Conservation (phyloP, 2,329 filamentous ascomycete species). For the Penicillium janthinellum region DNA sequence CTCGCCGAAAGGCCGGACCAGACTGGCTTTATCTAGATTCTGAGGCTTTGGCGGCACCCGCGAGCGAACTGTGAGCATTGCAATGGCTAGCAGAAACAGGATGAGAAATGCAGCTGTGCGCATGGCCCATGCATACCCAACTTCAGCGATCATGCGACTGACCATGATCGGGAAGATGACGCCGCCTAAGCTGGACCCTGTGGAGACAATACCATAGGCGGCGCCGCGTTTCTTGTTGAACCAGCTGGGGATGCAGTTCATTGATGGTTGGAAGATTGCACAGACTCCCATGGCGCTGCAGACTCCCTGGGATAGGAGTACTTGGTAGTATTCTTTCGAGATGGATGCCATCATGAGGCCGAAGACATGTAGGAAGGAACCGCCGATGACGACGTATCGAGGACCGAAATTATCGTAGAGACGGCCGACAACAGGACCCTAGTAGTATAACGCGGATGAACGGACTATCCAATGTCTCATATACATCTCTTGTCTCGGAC, state of each 20-base stretch:
- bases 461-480: background rate
- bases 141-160: conserved; percentile 52
- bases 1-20: conserved; percentile 29
- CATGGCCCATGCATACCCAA: conserved; percentile 61
- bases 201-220: background rate
- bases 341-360: conserved; percentile 60
- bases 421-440: conserved; percentile 62
- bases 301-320: conserved; percentile 56
- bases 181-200: conserved; percentile 57
- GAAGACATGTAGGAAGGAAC: conserved; percentile 58
- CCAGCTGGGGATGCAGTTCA: conserved; percentile 47
- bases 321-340: conserved; percentile 57
- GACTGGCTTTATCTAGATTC: background rate
- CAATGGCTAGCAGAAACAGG: conserved; percentile 57
- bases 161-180: conserved; percentile 65
- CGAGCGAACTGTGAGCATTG: conserved; percentile 55
- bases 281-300: conserved; percentile 54
- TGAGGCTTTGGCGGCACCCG: conserved; percentile 36
- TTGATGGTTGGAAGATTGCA: conserved; percentile 50
- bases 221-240: conserved; percentile 54
- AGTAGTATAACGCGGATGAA: conserved; percentile 37
- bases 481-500: background rate
- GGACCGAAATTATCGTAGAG: conserved; percentile 66
- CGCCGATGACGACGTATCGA: conserved; percentile 51
- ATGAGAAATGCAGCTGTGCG: conserved; percentile 62